Evolutionary conservation across 2,329 filamentous ascomycete genomes (phyloP).

Genomic region (Aspergillus amoenus): DNA sequence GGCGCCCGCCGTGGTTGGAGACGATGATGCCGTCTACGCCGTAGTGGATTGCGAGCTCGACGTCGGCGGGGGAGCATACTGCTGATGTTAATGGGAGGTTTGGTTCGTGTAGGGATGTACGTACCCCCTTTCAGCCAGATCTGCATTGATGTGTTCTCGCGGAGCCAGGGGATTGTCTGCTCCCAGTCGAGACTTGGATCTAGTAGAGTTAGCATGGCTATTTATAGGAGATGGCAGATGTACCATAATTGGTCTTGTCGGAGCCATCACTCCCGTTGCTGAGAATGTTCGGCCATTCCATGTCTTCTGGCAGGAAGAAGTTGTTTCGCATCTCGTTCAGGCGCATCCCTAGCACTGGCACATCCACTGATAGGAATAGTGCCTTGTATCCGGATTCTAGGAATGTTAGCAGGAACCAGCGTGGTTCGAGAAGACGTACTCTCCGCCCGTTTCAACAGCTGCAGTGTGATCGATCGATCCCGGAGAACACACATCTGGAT

Average conservation of each 20-base stretch:
- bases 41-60: constrained; percentile 35
- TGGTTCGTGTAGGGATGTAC: no score
- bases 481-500: constrained; percentile 57
- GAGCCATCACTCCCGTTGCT: constrained; percentile 24
- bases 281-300: constrained; percentile 47
- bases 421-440: constrained; percentile 26
- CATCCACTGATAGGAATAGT: constrained; percentile 56
- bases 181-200: constrained; percentile 51
- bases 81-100: neutral
- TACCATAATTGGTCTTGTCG: constrained; percentile 30
- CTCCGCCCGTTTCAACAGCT: constrained; percentile 46
- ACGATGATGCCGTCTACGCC: constrained; percentile 37
- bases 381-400: constrained; percentile 53
- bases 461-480: constrained; percentile 45
- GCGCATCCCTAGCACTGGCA: constrained; percentile 53
- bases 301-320: constrained; percentile 48
- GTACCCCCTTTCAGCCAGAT: constrained; percentile 34
- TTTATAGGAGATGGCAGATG: neutral
- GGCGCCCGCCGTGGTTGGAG: constrained; percentile 41
- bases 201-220: constrained; percentile 4
- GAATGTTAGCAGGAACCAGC: neutral
- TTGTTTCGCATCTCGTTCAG: constrained; percentile 56
- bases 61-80: constrained; percentile 36
- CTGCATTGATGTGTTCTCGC: constrained; percentile 48
- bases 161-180: constrained; percentile 50